These are phyloP conservation scores for Termitomyces sp. DNA, from an alignment of 768 basidiomycete genomes.

Conservation along the genomic window DNA sequence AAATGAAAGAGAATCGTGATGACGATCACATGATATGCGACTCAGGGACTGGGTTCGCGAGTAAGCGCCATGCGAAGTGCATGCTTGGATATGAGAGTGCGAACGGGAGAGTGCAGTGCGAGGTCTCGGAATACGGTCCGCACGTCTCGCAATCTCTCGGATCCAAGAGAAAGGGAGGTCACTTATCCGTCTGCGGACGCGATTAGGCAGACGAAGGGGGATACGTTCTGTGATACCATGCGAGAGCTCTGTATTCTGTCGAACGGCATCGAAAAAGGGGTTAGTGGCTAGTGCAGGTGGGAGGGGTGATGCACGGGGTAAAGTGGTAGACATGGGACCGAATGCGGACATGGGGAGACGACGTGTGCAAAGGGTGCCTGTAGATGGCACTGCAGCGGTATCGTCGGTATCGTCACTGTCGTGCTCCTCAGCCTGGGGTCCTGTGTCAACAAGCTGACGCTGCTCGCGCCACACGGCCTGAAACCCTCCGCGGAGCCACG, in stretches of 20 bases:
- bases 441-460: constrained; percentile 46
- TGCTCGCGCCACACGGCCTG: constrained; percentile 56
- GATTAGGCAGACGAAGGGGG: constrained; percentile 50
- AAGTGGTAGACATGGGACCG: constrained; percentile 41
- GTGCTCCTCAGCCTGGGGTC: constrained; percentile 44
- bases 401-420: constrained; percentile 27
- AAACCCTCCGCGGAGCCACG: constrained; percentile 83
- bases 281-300: constrained; percentile 46
- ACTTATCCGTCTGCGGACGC: constrained; percentile 49
- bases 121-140: constrained; percentile 5
- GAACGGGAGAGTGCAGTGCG: background rate
- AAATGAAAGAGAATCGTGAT: constrained; percentile 29
- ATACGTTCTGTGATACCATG: constrained; percentile 77
- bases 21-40: background rate
- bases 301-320: constrained; percentile 11
- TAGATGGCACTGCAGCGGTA: constrained; percentile 5
- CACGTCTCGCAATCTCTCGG: constrained; percentile 50
- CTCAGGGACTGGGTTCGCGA: background rate
- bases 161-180: constrained; percentile 83
- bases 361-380: constrained; percentile 41
- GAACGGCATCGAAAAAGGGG: constrained; percentile 94
- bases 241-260: constrained; percentile 80
- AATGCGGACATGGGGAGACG: constrained; percentile 64
- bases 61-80: background rate
- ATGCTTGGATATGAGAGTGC: background rate